These are phyloP conservation scores for Aspergillus jensenii DNA, from an alignment of 2,329 filamentous ascomycete genomes.

Conservation along the genomic window DNA sequence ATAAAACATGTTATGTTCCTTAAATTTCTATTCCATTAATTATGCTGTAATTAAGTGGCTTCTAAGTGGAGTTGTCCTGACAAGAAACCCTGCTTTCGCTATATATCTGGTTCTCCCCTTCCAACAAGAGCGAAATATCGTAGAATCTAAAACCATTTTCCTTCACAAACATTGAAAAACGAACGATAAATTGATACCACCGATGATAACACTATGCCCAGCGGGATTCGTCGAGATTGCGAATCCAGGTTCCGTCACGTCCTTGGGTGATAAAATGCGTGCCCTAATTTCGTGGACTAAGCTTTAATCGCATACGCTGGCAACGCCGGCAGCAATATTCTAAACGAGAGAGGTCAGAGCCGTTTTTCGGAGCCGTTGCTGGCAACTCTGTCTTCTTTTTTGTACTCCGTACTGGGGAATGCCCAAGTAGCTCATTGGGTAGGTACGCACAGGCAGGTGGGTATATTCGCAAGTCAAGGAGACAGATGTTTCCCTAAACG, in stretches of 20 bases:
- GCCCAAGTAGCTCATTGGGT: too few relatives aligned
- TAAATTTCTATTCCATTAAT: not conserved
- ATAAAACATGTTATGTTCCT: not conserved
- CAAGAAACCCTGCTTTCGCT: not conserved
- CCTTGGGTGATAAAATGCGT: not conserved
- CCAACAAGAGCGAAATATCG: not conserved
- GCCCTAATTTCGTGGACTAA: not conserved
- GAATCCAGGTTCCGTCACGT: not conserved
- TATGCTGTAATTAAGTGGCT: not conserved
- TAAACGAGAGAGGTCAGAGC: not conserved
- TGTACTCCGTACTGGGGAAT: too few relatives aligned
- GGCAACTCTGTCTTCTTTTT: too few relatives aligned
- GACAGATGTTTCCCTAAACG: not conserved
- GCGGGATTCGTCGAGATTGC: not conserved
- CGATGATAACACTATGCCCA: too few relatives aligned
- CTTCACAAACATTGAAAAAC: too few relatives aligned
- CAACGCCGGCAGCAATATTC: not conserved
- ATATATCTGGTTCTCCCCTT: not conserved
- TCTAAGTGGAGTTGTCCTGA: not conserved
- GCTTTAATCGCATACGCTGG: not conserved
- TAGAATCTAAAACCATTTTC: too few relatives aligned
- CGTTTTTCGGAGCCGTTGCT: not conserved
- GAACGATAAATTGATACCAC: too few relatives aligned
- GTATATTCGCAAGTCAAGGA: not conserved
- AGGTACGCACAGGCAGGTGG: too few relatives aligned